Evolutionary conservation across 177 flowering plant species (phyloP), one percentile per base, ranked within the genome.

Genomic region (Vitis hybrid): DNA sequence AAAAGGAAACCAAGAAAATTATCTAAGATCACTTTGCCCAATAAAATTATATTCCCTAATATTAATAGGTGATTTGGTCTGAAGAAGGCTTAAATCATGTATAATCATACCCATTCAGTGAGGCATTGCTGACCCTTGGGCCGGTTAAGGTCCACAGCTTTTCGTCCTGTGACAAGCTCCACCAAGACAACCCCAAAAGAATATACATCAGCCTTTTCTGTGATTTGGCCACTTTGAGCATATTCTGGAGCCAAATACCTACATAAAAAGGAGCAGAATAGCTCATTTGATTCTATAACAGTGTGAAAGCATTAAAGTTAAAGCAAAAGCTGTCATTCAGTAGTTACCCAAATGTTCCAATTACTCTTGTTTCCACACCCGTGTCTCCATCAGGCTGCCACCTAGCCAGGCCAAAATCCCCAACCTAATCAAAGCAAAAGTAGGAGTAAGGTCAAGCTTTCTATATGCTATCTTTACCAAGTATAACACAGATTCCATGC

Each of bases 301-400:
- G 52, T 9, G 11, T 30, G 6, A 3, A 50, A 10, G 19, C 3
- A 14, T 48, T 24, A 55, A 30, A 7, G 9, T 6, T 40, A 16
- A 67, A 68, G 62, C 56, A 74, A 21, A 55, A 60, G 50, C 10
- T 30, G 3, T 14, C 4, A 56, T 14, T 56, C 57, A 16, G 52
- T 13, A 75, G 50, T 59, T 70, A 86, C 90, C 90, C 90, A 59
- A 86, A 85, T 54, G 90, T 86, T 70, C 90, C 90, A 11, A 86
- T 86, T 2, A 86, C 89, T 80, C 89, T 81, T 19, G 89, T 86
- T 58, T 86, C 86, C 30, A 81, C 89, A 40, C 86, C 87, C 4
- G 80, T 78, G n/a, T 84, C 86, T 64, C 87, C 89, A 78, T 86
- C 89, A 67, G 89, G 87, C 56, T 86, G 89, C 89, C 89, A 86